Percentiles rank a stretch among this genome's conserved stretches.
Conservation (phyloP, 2,329 filamentous ascomycete species). For the Penicillium oxalicum region DNA sequence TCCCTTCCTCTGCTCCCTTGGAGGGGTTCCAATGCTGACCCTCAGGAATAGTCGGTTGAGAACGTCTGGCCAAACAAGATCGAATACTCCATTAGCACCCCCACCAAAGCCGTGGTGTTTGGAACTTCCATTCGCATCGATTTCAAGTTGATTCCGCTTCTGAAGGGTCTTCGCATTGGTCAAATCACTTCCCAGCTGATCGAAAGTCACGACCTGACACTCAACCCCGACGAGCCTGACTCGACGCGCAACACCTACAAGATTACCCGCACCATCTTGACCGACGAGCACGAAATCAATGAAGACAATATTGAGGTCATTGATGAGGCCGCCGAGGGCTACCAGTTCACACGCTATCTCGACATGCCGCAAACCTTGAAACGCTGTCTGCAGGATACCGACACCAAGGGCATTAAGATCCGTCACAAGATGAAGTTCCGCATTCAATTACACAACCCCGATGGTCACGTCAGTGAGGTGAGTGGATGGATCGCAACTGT, state of each 20-base stretch:
- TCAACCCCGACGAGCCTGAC: constrained; percentile 43
- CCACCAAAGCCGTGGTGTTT: constrained; percentile 90
- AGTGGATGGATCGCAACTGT: constrained; percentile 16
- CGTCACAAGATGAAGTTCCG: constrained; percentile 89
- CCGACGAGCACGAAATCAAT: constrained; percentile 65
- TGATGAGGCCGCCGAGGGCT: constrained; percentile 57
- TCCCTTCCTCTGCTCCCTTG: not conserved
- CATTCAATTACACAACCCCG: constrained; percentile 86
- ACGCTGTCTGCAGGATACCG: constrained; percentile 82
- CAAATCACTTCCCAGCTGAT: constrained; percentile 73
- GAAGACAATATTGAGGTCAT: constrained; percentile 53
- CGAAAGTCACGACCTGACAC: constrained; percentile 66
- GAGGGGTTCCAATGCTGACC: constrained; percentile 11
- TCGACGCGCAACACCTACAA: constrained; percentile 48
- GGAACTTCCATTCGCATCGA: constrained; percentile 79
- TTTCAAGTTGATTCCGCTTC: constrained; percentile 77
- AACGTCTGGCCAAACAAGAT: constrained; percentile 98
- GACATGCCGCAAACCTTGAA: constrained; percentile 75
- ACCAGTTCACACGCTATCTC: constrained; percentile 53
- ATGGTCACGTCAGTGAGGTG: constrained; percentile 88
- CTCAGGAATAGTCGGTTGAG: constrained; percentile 61
- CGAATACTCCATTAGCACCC: constrained; percentile 88
- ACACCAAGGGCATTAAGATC: constrained; percentile 82
- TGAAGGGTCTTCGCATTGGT: constrained; percentile 85
- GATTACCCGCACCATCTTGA: constrained; percentile 57